Percentiles rank a stretch among this genome's conserved stretches.
These are phyloP conservation scores for Pseudopyricularia javanii DNA, from an alignment of 2,329 filamentous ascomycete species.

Conservation along the genomic window DNA sequence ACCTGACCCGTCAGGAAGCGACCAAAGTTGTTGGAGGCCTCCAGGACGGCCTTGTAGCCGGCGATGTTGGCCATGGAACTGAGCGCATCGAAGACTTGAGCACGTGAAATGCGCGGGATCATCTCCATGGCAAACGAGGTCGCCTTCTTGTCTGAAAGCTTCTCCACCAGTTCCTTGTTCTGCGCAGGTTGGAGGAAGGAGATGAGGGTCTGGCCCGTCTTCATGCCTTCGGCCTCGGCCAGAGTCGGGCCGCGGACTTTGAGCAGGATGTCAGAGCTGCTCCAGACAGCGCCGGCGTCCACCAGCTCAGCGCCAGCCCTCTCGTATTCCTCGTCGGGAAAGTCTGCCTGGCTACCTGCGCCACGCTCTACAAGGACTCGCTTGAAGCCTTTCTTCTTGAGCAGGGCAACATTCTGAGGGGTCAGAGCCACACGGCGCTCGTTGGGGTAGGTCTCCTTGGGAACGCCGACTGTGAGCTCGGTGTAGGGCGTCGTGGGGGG, in stretches of 20 bases:
- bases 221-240: constrained; percentile 57
- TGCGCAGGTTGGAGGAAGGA: constrained; percentile 76
- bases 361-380: constrained; percentile 68
- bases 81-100: constrained; percentile 78
- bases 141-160: constrained; percentile 55
- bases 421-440: constrained; percentile 79
- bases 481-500: constrained; percentile 50
- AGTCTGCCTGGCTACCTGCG: constrained; percentile 67
- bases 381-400: constrained; percentile 77
- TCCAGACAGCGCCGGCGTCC: constrained; percentile 55
- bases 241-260: constrained; percentile 69
- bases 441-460: constrained; percentile 63
- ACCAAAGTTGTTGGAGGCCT: constrained; percentile 82
- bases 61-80: constrained; percentile 93
- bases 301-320: constrained; percentile 68
- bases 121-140: constrained; percentile 87
- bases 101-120: constrained; percentile 79
- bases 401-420: constrained; percentile 67
- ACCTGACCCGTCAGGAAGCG: constrained; percentile 82
- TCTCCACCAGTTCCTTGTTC: constrained; percentile 64
- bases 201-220: constrained; percentile 60
- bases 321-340: constrained; percentile 65
- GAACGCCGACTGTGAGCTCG: constrained; percentile 65
- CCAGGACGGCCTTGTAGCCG: constrained; percentile 82
- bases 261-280: constrained; percentile 63